These are phyloP conservation scores for Blastocystis sp. DNA, from an alignment of 352 stramenopile species.

Conservation along the genomic window DNA sequence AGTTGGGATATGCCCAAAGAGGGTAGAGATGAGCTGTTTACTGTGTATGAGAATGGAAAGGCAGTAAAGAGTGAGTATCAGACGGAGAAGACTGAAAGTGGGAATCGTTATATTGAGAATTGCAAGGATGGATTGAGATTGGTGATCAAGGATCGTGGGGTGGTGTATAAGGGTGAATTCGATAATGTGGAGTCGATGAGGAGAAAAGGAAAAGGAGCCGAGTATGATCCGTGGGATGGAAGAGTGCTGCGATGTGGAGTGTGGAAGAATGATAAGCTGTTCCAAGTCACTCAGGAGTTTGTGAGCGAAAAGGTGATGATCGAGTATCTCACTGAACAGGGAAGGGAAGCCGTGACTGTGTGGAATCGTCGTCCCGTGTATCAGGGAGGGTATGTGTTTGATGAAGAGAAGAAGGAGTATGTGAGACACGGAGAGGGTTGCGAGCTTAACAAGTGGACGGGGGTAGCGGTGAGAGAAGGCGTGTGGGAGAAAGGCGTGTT, in stretches of 20 bases:
- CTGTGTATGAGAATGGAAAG: constrained; percentile 18
- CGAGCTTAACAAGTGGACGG: neutral
- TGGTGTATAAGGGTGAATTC: constrained; percentile 22
- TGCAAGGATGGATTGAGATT: neutral
- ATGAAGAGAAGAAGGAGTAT: neutral
- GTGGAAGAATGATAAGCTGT: constrained; percentile 6
- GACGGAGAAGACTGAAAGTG: neutral
- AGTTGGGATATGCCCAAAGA: neutral
- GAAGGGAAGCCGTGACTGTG: neutral
- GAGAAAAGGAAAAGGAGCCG: neutral
- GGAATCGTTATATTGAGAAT: constrained; percentile 31
- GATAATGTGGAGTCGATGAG: neutral
- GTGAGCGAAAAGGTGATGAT: constrained; percentile 4
- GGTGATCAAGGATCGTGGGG: neutral
- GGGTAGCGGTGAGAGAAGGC: neutral
- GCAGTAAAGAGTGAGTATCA: constrained; percentile 2
- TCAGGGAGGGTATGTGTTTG: constrained; percentile 11
- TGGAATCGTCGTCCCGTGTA: constrained; percentile 10
- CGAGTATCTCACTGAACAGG: neutral
- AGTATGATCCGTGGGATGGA: neutral
- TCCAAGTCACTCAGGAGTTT: neutral
- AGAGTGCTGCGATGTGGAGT: constrained; percentile 1
- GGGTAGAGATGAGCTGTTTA: neutral
- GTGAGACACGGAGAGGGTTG: neutral
- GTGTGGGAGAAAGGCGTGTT: neutral